Percentiles rank a stretch among this genome's conserved stretches.
phyloP scores from a whole-genome alignment of 345 rosid genomes.

The Sisymbrium altissimum region DNA sequence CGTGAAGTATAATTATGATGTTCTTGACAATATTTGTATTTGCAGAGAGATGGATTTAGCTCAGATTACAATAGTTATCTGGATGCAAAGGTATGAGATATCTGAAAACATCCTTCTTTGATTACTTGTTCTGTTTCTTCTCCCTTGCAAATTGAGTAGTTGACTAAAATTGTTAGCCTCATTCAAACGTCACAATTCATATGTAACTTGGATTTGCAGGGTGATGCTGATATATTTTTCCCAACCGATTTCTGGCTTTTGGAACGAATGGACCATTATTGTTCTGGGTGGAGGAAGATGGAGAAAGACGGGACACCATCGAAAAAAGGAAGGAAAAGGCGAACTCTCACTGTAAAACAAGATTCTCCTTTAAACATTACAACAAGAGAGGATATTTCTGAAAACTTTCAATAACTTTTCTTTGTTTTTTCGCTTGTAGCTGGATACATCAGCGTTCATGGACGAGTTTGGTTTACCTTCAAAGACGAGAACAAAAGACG shows the following conservation, averaged over 20 bases:
- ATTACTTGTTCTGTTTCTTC: neutral
- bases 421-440: slow-evolving; percentile 34
- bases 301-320: slow-evolving; percentile 48
- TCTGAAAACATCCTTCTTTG: neutral
- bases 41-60: slow-evolving; percentile 89
- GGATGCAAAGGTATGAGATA: slow-evolving; percentile 73
- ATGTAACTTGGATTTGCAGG: slow-evolving; percentile 46
- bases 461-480: slow-evolving; percentile 89
- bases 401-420: neutral
- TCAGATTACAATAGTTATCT: slow-evolving; percentile 76
- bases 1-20: neutral
- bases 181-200: neutral
- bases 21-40: slow-evolving; percentile 21
- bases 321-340: slow-evolving; percentile 70
- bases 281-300: slow-evolving; percentile 73
- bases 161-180: neutral
- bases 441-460: slow-evolving; percentile 88
- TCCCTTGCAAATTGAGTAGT: neutral
- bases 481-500: slow-evolving; percentile 84
- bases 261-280: slow-evolving; percentile 87
- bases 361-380: neutral
- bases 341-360: slow-evolving; percentile 76
- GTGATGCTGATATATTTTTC: slow-evolving; percentile 97
- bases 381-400: neutral
- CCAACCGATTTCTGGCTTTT: slow-evolving; percentile 92